Evolutionary conservation across 2,329 filamentous ascomycete species (phyloP).

Genomic region (Elsinoe necatrix): DNA sequence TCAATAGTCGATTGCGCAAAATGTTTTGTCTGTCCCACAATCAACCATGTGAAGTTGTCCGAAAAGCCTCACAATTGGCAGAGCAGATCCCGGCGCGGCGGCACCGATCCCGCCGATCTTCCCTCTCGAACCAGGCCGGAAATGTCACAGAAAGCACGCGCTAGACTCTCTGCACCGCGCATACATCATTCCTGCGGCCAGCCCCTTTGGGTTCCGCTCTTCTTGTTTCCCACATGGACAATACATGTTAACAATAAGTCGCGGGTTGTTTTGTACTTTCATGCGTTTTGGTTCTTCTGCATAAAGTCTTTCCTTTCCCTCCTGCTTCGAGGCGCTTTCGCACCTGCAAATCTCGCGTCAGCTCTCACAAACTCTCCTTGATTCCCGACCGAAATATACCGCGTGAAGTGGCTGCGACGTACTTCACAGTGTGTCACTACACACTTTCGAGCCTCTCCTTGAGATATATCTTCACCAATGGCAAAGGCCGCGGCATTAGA

Average conservation of each 20-base stretch:
- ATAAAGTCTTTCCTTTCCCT: slow-evolving; percentile 8
- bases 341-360: slow-evolving; percentile 4
- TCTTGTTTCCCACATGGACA: slow-evolving; percentile 11
- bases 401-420: not conserved
- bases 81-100: slow-evolving; percentile 14
- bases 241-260: slow-evolving; percentile 8
- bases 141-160: not conserved
- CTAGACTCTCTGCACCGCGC: slow-evolving; percentile 5
- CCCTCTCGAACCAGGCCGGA: not conserved
- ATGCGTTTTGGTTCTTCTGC: slow-evolving; percentile 1
- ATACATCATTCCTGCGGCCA: slow-evolving; percentile 12
- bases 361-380: not conserved
- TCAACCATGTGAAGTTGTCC: slow-evolving; percentile 6
- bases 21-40: not conserved
- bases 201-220: slow-evolving; percentile 3
- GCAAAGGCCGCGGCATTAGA: slow-evolving; percentile 32
- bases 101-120: slow-evolving; percentile 13
- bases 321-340: not conserved
- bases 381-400: not conserved
- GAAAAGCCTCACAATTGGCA: slow-evolving; percentile 13
- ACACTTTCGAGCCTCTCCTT: not conserved
- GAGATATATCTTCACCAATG: slow-evolving; percentile 17
- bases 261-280: not conserved
- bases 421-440: not conserved
- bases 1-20: not conserved